Evolutionary conservation across 176 grass and related monocot species (phyloP), one percentile per base, ranked within the genome.

Genomic region (Triticum aestivum): DNA sequence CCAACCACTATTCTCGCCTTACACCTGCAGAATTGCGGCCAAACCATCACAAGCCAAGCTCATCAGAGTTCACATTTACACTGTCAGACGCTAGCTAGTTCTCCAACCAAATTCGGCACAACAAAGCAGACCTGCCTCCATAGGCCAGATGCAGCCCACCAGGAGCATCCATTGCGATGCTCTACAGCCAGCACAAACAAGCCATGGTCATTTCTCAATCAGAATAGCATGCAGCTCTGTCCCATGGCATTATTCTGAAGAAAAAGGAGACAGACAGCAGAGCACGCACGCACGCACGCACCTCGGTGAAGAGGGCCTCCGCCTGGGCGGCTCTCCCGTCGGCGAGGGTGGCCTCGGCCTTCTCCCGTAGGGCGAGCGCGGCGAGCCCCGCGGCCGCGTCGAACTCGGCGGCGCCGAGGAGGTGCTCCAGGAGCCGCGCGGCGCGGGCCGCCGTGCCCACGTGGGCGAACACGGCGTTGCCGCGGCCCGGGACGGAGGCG

Each of bases 271-370:
- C 44, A 47, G 0, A 45, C 0, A 45, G 33, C 3, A 13, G 9
- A 72, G 42, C 42, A 44, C 0, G 33, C 37, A 94, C 96, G 7
- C 67, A 70, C 21, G 18, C 20, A 45, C 64, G 33, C 37, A 94
- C 96, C 94, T 96, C 83, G 9, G 92, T 85, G n/a, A 98, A 89
- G 75, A 98, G 97, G 5, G 75, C 65, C 42, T 92, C 93, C 12
- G 93, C 93, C 91, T 92, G 66, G n/a, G 74, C 42, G 17, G 88
- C 71, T 34, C 34, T 34, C 62, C 87, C 97, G 11, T 90, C 79
- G 18, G 86, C 87, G 39, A 96, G 67, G 39, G 89, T 72, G 45
- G 62, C 79, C 85, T 98, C 94, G 33, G 78, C 92, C 74, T 92
- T 91, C 79, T 94, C 91, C 61, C 88, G 87, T 15, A 42, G 37